Conservation (phyloP, 2,329 filamentous ascomycete genomes). For the Ophiosphaerella korrae region DNA sequence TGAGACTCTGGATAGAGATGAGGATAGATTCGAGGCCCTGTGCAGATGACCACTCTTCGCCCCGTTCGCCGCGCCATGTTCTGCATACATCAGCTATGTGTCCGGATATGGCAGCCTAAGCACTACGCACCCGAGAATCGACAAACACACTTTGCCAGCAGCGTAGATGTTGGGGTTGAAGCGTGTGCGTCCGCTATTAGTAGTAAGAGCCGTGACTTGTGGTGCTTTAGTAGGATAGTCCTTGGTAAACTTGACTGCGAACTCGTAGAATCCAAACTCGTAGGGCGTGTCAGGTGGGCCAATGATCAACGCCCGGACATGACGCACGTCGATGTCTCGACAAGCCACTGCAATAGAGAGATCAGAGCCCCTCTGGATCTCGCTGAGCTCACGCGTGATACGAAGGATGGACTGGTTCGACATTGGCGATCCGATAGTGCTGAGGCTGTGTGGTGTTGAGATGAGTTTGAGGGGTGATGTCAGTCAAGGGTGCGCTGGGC, state of each 20-base stretch:
- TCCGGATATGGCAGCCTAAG: neutral
- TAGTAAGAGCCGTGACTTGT: slow-evolving; percentile 72
- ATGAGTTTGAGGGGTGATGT: neutral
- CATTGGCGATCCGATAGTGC: slow-evolving; percentile 53
- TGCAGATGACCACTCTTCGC: slow-evolving; percentile 95
- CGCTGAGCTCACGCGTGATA: slow-evolving; percentile 85
- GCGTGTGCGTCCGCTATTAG: slow-evolving; percentile 82
- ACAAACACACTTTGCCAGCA: slow-evolving; percentile 90
- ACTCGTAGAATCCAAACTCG: slow-evolving; percentile 98
- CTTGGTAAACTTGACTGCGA: slow-evolving; percentile 75
- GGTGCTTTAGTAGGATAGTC: slow-evolving; percentile 79
- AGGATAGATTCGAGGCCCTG: slow-evolving; percentile 94
- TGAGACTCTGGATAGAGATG: slow-evolving; percentile 93
- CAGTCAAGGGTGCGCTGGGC: too few species aligned
- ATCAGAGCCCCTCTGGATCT: slow-evolving; percentile 82
- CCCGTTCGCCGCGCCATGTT: slow-evolving; percentile 88
- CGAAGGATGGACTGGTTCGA: slow-evolving; percentile 86
- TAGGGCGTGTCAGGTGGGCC: slow-evolving; percentile 95
- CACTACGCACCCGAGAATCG: slow-evolving; percentile 75
- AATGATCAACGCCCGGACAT: slow-evolving; percentile 85
- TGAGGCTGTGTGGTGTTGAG: slow-evolving; percentile 2
- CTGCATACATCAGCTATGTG: slow-evolving; percentile 53
- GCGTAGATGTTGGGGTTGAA: slow-evolving; percentile 99
- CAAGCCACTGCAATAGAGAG: slow-evolving; percentile 88
- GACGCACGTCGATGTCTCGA: slow-evolving; percentile 84